Evolutionary conservation across 352 stramenopile species (phyloP).

Genomic region (Thalassiosira hispida): DNA sequence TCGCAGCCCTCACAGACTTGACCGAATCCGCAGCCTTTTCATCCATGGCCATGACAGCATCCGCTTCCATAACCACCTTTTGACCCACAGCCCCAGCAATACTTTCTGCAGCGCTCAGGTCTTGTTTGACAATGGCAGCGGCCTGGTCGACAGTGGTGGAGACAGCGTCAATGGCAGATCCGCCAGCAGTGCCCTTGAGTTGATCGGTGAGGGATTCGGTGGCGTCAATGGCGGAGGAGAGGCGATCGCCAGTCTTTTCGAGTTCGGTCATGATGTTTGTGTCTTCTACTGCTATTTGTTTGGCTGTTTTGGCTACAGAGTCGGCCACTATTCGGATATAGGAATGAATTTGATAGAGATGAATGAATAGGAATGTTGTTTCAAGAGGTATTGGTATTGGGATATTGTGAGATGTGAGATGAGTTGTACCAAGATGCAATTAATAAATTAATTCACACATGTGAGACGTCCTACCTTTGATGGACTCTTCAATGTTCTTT

Average conservation of each 20-base stretch:
- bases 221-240: constrained; percentile 21
- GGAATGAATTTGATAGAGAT: too few relatives aligned
- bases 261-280: constrained; percentile 10
- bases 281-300: constrained; percentile 21
- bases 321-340: background rate
- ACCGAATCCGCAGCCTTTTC: constrained; percentile 27
- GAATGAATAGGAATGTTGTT: background rate
- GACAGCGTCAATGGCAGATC: constrained; percentile 20
- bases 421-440: background rate
- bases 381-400: background rate
- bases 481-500: constrained; percentile 19
- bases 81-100: constrained; percentile 18
- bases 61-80: constrained; percentile 21
- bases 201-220: constrained; percentile 11
- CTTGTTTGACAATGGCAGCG: constrained; percentile 12
- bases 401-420: too few relatives aligned
- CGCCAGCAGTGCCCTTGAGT: constrained; percentile 24
- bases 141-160: constrained; percentile 13
- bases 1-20: constrained; percentile 1
- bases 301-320: constrained; percentile 23
- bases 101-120: constrained; percentile 6
- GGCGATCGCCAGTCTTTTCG: constrained; percentile 20
- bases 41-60: constrained; percentile 25
- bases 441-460: background rate
- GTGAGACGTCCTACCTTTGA: constrained; percentile 1